phyloP scores from a whole-genome alignment of 2,329 filamentous ascomycete species.

The Alternaria incomplexa region DNA sequence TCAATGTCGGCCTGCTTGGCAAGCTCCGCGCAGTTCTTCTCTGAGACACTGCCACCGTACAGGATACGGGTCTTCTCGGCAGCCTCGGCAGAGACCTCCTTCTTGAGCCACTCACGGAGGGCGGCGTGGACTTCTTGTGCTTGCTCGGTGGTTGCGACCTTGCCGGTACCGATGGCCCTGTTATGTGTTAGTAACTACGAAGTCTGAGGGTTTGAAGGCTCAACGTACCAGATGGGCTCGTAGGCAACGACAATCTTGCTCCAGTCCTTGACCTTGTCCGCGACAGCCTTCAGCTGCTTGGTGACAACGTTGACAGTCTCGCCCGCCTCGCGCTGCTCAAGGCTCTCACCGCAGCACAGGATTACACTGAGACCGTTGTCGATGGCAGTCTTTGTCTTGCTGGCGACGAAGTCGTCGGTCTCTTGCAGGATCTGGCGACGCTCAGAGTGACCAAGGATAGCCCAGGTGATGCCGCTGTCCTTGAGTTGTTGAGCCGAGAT shows the following conservation, averaged over 20 bases:
- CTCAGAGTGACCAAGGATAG: slow-evolving; percentile 93
- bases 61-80: slow-evolving; percentile 90
- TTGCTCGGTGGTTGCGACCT: slow-evolving; percentile 52
- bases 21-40: slow-evolving; percentile 97
- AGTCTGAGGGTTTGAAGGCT: too few species aligned
- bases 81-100: slow-evolving; percentile 76
- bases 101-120: slow-evolving; percentile 84
- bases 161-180: slow-evolving; percentile 80
- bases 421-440: slow-evolving; percentile 89
- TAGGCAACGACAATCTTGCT: slow-evolving; percentile 94
- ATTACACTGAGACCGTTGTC: slow-evolving; percentile 89
- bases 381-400: slow-evolving; percentile 92
- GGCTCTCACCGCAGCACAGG: slow-evolving; percentile 95
- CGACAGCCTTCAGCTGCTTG: slow-evolving; percentile 81
- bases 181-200: too few species aligned
- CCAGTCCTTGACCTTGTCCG: slow-evolving; percentile 84
- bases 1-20: slow-evolving; percentile 94
- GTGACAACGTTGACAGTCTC: slow-evolving; percentile 88
- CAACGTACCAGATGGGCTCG: slow-evolving; percentile 90
- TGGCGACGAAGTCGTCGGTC: slow-evolving; percentile 79
- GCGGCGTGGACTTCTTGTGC: slow-evolving; percentile 65
- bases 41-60: slow-evolving; percentile 94
- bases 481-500: slow-evolving; percentile 90
- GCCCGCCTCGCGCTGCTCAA: slow-evolving; percentile 86
- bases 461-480: slow-evolving; percentile 88